Evolutionary conservation across 2,329 filamentous ascomycete genomes (phyloP), one percentile per base, ranked within the genome.

Genomic region (Alternaria novae-zelandiae): DNA sequence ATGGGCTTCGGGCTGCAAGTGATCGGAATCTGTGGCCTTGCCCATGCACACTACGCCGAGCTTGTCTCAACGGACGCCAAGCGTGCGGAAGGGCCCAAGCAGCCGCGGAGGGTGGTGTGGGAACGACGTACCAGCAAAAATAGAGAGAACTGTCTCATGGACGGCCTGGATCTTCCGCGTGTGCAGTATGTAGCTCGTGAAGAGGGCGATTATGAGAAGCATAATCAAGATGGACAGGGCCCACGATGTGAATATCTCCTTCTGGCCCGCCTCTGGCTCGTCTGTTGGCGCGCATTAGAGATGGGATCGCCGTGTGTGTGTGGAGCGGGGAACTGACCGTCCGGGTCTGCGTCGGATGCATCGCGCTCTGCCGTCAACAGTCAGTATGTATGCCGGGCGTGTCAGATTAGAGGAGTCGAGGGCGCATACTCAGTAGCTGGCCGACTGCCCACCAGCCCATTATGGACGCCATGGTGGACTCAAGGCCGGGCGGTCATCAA

Each of bases 131-230:
- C 94, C 94, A 61, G 94, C 94, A 83, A 99, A 98, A 79, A 99
- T 99, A 65, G 95, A 98, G 66, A 99, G 90, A 73, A 98, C 96
- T 2, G 96, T 99, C 84, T 99, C 96, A 81, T 99, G 96, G 58
- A 99, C 91, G 26, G 96, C 96, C 76, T 97, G 96, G 60, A 99
- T 94, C 83, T 96, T 97, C 82, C 93, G 94, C 83, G 96, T 93
- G 82, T 98, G 95, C 65, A 99, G 87, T 71, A 96, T 91, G 83
- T 99, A 99, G 85, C 94, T 97, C 47, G 94, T 97, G 81, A 98
- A 97, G 74, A 99, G 92, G 66, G 96, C 95, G 70, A 92, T 88
- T 71, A 98, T 97, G 74, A 99, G 89, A 73, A 99, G 89, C 83
- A 93, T 88, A 74, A 99, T 97, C 73, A 97, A 89, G 77, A 99